phyloP scores from a whole-genome alignment of 148 eudicot genomes.

The Spergularia bocconei region DNA sequence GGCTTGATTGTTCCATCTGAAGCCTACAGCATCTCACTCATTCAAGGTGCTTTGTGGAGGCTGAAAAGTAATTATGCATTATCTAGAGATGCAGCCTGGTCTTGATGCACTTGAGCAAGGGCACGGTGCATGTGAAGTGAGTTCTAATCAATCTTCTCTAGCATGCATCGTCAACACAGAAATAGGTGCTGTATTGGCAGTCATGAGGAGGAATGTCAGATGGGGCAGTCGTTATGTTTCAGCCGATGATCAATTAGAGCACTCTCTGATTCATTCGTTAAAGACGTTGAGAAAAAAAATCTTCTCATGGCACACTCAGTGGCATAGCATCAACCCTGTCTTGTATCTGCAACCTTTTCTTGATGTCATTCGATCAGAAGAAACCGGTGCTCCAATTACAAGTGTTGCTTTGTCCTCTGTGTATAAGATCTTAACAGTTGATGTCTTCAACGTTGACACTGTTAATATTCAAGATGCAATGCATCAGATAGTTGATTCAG shows the following conservation, averaged over 20 bases:
- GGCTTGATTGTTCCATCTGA: conserved; percentile 11
- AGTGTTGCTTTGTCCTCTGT: conserved; percentile 92
- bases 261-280: conserved; percentile 67
- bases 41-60: conserved; percentile 8
- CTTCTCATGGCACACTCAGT: conserved; percentile 66
- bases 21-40: conserved; percentile 6
- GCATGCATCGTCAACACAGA: conserved; percentile 81
- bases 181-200: conserved; percentile 81
- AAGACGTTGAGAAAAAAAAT: conserved; percentile 65
- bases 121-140: conserved; percentile 23
- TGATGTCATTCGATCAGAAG: conserved; percentile 85
- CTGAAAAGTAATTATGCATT: conserved; percentile 15
- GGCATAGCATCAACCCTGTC: conserved; percentile 63
- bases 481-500: conserved; percentile 82
- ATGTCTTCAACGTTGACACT: conserved; percentile 55
- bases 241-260: conserved; percentile 79
- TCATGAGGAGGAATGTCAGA: conserved; percentile 93
- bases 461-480: conserved; percentile 67
- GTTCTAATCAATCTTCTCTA: conserved; percentile 47
- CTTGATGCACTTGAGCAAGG: conserved; percentile 4
- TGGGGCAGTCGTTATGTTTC: conserved; percentile 81
- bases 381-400: conserved; percentile 93
- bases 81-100: conserved; percentile 17
- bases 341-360: conserved; percentile 82
- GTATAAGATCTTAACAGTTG: conserved; percentile 77